Evolutionary conservation across 768 basidiomycete genomes (phyloP).

Genomic region (Naganishia antarctica): DNA sequence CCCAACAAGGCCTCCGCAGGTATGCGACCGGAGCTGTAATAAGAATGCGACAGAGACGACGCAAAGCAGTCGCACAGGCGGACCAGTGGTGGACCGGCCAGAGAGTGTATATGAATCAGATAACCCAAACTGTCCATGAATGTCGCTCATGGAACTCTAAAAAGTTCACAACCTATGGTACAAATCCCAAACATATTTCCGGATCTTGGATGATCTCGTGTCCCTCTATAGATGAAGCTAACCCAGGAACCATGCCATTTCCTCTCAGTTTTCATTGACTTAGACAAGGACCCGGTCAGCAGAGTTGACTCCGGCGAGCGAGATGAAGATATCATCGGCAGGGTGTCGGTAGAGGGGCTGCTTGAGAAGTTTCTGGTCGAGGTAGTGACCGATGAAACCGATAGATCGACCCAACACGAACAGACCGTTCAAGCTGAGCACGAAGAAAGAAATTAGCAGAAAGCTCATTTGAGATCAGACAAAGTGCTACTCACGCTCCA

Average conservation of each 20-base stretch:
- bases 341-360: conserved; percentile 92
- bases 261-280: background rate
- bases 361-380: conserved; percentile 92
- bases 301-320: conserved; percentile 23
- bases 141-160: conserved; percentile 8
- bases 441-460: conserved; percentile 18
- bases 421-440: conserved; percentile 87
- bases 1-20: no score
- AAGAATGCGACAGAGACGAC: no score
- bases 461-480: background rate
- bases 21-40: no score
- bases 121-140: conserved; percentile 24
- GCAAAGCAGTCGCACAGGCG: no score
- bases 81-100: no score
- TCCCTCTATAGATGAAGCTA: conserved; percentile 6
- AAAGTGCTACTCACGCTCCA: conserved; percentile 41
- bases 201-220: background rate
- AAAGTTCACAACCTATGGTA: conserved; percentile 19
- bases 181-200: background rate
- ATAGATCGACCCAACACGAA: conserved; percentile 97
- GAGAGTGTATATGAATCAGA: background rate
- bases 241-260: background rate
- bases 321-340: conserved; percentile 67
- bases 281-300: conserved; percentile 18
- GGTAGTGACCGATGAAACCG: conserved; percentile 93